Percentiles rank a stretch among this genome's conserved stretches.
Conservation (phyloP, 116 monocot species). For the Zostera marina region DNA sequence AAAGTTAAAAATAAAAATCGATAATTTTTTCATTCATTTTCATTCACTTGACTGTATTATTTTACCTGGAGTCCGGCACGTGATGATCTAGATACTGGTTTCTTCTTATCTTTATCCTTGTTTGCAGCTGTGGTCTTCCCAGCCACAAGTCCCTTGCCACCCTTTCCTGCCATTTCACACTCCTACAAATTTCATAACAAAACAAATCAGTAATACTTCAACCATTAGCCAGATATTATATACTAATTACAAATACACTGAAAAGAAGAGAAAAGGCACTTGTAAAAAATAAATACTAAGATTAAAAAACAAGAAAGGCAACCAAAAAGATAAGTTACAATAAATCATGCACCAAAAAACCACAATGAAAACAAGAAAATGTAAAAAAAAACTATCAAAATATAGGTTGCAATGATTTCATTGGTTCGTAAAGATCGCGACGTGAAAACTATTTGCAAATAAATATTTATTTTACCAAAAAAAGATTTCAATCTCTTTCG, state of each 20-base stretch:
- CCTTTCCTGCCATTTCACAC: constrained; percentile 61
- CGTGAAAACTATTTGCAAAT: too few relatives aligned
- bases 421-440: too few relatives aligned
- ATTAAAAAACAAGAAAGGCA: neutral
- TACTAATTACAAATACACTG: neutral
- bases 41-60: too few relatives aligned
- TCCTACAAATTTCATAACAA: neutral
- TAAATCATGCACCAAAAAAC: too few relatives aligned
- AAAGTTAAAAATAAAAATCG: neutral
- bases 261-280: neutral
- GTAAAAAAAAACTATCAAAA: too few relatives aligned
- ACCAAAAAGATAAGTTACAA: neutral
- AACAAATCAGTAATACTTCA: neutral
- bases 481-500: too few relatives aligned
- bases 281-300: neutral
- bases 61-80: constrained; percentile 70
- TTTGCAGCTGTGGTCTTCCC: constrained; percentile 49
- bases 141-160: constrained; percentile 74
- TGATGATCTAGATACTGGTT: constrained; percentile 59
- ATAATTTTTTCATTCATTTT: neutral
- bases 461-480: too few relatives aligned
- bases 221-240: neutral
- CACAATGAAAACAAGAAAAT: too few relatives aligned
- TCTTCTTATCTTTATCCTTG: constrained; percentile 72
- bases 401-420: too few relatives aligned